These are phyloP conservation scores for Starmerella tilneyi DNA, from an alignment of 805 yeast species.

Conservation along the genomic window DNA sequence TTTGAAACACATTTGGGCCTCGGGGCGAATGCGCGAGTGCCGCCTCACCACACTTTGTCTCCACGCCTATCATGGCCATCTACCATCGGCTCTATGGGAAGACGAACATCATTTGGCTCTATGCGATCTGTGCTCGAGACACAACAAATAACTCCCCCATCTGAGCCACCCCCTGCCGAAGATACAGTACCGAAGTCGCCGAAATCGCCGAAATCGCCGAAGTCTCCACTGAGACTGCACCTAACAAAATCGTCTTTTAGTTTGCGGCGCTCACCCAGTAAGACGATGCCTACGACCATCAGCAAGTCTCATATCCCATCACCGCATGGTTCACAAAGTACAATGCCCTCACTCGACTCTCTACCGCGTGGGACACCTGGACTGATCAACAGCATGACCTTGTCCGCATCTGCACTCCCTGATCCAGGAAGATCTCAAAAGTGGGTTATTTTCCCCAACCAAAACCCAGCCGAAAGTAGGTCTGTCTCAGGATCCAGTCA, in stretches of 20 bases:
- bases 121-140: constrained; percentile 9
- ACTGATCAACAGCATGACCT: neutral
- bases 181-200: neutral
- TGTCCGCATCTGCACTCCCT: neutral
- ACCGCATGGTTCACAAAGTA: neutral
- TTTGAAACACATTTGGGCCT: constrained; percentile 9
- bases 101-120: constrained; percentile 10
- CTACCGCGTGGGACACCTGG: neutral
- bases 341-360: constrained; percentile 3
- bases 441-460: constrained; percentile 20
- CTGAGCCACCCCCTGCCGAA: neutral
- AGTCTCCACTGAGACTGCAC: constrained; percentile 16
- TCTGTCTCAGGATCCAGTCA: constrained; percentile 25
- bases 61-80: constrained; percentile 18
- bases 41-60: constrained; percentile 8
- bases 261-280: constrained; percentile 15
- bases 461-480: constrained; percentile 21
- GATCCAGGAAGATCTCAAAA: constrained; percentile 1
- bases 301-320: neutral
- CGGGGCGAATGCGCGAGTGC: neutral
- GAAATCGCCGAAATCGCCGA: constrained; percentile 11
- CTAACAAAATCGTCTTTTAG: constrained; percentile 20
- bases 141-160: neutral
- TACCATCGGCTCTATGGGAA: constrained; percentile 5
- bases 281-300: constrained; percentile 1